Conservation (phyloP, 2,329 filamentous ascomycete species). For the Claviceps africana region DNA sequence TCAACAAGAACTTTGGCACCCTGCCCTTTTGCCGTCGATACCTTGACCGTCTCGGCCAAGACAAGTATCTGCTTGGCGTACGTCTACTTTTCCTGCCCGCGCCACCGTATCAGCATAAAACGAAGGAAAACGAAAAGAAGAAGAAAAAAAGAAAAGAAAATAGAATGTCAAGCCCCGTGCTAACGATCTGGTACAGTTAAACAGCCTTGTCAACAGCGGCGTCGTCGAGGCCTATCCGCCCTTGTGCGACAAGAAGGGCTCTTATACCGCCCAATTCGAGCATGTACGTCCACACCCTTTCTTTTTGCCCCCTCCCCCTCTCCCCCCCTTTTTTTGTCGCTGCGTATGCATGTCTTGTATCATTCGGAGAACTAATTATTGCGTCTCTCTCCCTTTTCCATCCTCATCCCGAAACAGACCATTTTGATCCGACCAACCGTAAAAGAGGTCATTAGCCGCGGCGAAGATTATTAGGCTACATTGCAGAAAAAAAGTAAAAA, state of each 20-base stretch:
- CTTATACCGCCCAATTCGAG: slow-evolving; percentile 87
- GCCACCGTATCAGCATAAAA: background rate
- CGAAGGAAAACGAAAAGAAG: background rate
- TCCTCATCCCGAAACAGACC: slow-evolving; percentile 34
- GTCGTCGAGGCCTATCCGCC: slow-evolving; percentile 87
- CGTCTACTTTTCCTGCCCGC: slow-evolving; percentile 14
- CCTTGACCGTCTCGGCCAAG: slow-evolving; percentile 80
- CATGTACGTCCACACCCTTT: slow-evolving; percentile 54
- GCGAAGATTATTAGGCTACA: slow-evolving; percentile 58
- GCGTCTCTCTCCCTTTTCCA: background rate
- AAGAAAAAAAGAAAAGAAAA: background rate
- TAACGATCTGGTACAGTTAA: slow-evolving; percentile 42
- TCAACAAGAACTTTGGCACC: slow-evolving; percentile 94
- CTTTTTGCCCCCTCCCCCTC: too few species aligned
- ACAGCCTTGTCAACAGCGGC: slow-evolving; percentile 67
- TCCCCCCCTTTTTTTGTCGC: too few species aligned
- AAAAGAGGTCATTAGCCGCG: slow-evolving; percentile 78
- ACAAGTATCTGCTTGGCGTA: slow-evolving; percentile 85
- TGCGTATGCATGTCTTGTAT: too few species aligned
- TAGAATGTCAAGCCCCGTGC: background rate
- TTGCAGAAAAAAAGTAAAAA: background rate
- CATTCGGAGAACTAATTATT: slow-evolving; percentile 4
- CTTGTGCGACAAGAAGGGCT: slow-evolving; percentile 81
- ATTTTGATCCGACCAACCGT: slow-evolving; percentile 65
- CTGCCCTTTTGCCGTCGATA: slow-evolving; percentile 84